Evolutionary conservation across 2,329 filamentous ascomycete genomes (phyloP), one percentile per base, ranked within the genome.

Genomic region (Herpotrichia juniperi): DNA sequence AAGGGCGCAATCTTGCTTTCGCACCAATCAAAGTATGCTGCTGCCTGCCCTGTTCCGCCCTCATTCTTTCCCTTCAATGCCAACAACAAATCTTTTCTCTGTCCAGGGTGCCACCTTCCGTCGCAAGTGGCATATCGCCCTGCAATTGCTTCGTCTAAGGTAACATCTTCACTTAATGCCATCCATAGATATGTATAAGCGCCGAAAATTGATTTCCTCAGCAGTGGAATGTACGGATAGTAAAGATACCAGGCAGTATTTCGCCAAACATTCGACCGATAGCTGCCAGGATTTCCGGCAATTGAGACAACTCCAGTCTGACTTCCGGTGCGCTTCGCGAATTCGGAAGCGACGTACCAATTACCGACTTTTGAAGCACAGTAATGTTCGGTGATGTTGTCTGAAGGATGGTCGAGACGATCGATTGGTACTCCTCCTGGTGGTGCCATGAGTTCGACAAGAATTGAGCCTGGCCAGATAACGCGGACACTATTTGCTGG

Each of bases 121-220:
- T 79, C 82, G 3, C 79, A 79, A 48, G 77, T 68, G 22, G 80
- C 56, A 48, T 73, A 73, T 12, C 53, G 59, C 2, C 74, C 81
- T 51, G 46, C 71, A 70, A 19, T 72, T 46, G 73, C 74, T 5
- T 52, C 50, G 9, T 52, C 45, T 51, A 55, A 50, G 2, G 16
- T 45, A 4, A 57, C 39, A 8, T 57, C 48, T 2, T 51, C 40
- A 11, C 16, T 30, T 7, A 50, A 42, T 21, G n/a, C 54, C 35
- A 44, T 40, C 46, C 50, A 57, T 17, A 56, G 25, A 31, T 56
- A 47, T n/a, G 50, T 50, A 12, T 44, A 53, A 4, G 54, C 54
- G 12, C 46, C 54, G 16, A 37, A 21, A 10, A 48, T 42, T 12
- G 54, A 46, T 8, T 46, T 19, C 4, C 50, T 8, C 12, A 53